Evolutionary conservation across 306 rosid genomes (phyloP).

Genomic region (Fragaria ananassa): DNA sequence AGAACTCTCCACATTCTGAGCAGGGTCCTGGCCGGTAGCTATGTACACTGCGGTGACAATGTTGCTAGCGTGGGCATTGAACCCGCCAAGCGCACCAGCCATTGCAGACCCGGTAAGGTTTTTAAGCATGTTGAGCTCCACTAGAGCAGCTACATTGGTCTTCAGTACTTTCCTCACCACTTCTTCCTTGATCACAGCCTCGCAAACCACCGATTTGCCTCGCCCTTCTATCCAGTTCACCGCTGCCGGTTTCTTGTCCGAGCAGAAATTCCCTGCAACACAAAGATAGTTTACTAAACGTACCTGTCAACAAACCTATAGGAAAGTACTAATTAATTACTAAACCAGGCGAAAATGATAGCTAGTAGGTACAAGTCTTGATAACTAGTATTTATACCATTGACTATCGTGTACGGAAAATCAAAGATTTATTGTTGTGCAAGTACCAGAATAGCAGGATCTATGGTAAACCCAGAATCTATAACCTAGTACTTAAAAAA

Average conservation of each 20-base stretch:
- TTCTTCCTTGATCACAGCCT: conserved; percentile 25
- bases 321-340: neutral
- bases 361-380: neutral
- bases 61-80: conserved; percentile 34
- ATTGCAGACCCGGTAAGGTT: conserved; percentile 29
- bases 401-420: neutral
- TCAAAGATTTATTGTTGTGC: neutral
- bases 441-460: neutral
- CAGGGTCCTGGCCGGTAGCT: conserved; percentile 37
- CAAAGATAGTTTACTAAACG: neutral
- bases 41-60: conserved; percentile 29
- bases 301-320: neutral
- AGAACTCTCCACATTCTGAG: conserved; percentile 37
- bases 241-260: conserved; percentile 36
- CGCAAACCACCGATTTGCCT: conserved; percentile 31
- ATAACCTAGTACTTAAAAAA: neutral
- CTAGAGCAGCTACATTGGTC: conserved; percentile 19
- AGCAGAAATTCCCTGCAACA: conserved; percentile 29
- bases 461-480: neutral
- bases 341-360: neutral
- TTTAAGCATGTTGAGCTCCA: conserved; percentile 30
- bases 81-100: conserved; percentile 32
- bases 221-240: conserved; percentile 36
- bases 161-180: conserved; percentile 28
- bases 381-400: neutral